Percentiles rank a stretch among this genome's conserved stretches.
Evolutionary conservation across 73 alveolate genomes (phyloP).

Genomic region (Symbiodinium pilosum): DNA sequence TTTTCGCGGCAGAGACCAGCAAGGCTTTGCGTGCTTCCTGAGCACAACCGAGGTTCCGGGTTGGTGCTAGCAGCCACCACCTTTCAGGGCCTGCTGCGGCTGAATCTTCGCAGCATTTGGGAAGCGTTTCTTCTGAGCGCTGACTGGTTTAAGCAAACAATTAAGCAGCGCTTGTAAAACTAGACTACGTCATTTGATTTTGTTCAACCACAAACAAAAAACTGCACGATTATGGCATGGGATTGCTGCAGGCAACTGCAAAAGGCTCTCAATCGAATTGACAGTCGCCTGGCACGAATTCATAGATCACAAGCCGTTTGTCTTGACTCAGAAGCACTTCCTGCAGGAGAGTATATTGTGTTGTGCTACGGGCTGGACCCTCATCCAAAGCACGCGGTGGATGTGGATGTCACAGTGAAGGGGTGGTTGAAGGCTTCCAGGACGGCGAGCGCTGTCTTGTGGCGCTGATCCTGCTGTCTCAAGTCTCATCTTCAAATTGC

Average conservation of each 20-base stretch:
- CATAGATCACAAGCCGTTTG: no score
- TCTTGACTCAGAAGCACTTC: neutral
- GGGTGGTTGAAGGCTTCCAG: constrained; percentile 46
- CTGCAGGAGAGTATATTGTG: constrained; percentile 67
- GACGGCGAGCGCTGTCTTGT: neutral
- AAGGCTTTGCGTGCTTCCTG: no score
- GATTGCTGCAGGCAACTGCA: neutral
- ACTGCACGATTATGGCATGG: neutral
- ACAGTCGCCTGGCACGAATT: neutral
- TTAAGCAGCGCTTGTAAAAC: no score
- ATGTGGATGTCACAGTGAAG: neutral
- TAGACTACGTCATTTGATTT: no score
- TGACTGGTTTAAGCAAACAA: no score
- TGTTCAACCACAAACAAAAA: no score
- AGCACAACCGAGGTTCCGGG: no score
- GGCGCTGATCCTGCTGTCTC: no score
- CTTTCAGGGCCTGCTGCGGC: constrained; percentile 34
- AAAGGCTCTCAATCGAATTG: neutral
- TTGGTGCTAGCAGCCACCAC: constrained; percentile 55
- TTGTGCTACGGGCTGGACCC: constrained; percentile 31
- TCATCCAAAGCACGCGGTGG: neutral
- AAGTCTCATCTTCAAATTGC: no score
- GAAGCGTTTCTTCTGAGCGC: no score
- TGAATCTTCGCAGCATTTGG: neutral
- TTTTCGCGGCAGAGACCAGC: no score